Conservation (phyloP, 2,329 filamentous ascomycete genomes). For the Neofusicoccum sp. region DNA sequence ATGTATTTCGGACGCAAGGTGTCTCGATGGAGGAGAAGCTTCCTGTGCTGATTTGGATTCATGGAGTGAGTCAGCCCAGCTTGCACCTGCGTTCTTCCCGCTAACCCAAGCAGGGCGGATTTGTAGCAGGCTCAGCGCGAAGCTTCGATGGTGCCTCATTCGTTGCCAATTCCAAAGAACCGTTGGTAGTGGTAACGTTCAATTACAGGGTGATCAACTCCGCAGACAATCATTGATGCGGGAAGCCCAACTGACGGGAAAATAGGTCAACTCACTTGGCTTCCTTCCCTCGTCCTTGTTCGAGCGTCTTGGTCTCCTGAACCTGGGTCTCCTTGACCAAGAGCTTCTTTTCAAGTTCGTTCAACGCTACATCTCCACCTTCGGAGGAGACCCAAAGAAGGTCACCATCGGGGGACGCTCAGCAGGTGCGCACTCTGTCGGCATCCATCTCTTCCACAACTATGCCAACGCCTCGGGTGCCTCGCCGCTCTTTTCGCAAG, state of each 20-base stretch:
- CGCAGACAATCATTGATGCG: too few relatives aligned
- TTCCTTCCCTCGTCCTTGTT: slow-evolving; percentile 38
- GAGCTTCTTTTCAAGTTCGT: slow-evolving; percentile 52
- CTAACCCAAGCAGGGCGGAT: not conserved
- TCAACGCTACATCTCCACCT: slow-evolving; percentile 47
- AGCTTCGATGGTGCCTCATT: slow-evolving; percentile 40
- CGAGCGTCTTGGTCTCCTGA: slow-evolving; percentile 34
- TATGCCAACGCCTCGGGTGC: slow-evolving; percentile 36
- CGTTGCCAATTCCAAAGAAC: slow-evolving; percentile 33
- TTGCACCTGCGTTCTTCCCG: too few relatives aligned
- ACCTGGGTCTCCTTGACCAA: slow-evolving; percentile 46
- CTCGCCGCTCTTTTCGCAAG: slow-evolving; percentile 34
- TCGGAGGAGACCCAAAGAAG: slow-evolving; percentile 51
- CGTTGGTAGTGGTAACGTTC: slow-evolving; percentile 37
- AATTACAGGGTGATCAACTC: slow-evolving; percentile 36
- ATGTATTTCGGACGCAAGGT: slow-evolving; percentile 23
- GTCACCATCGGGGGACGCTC: slow-evolving; percentile 43
- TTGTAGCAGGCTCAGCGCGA: slow-evolving; percentile 31
- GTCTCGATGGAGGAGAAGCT: slow-evolving; percentile 1
- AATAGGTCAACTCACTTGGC: slow-evolving; percentile 30
- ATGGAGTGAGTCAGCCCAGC: not conserved
- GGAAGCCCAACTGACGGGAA: not conserved
- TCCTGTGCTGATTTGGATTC: slow-evolving; percentile 15
- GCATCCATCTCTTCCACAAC: slow-evolving; percentile 40
- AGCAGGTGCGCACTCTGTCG: slow-evolving; percentile 35